phyloP scores from a whole-genome alignment of 306 rosid species.

The Vicia sativa region DNA sequence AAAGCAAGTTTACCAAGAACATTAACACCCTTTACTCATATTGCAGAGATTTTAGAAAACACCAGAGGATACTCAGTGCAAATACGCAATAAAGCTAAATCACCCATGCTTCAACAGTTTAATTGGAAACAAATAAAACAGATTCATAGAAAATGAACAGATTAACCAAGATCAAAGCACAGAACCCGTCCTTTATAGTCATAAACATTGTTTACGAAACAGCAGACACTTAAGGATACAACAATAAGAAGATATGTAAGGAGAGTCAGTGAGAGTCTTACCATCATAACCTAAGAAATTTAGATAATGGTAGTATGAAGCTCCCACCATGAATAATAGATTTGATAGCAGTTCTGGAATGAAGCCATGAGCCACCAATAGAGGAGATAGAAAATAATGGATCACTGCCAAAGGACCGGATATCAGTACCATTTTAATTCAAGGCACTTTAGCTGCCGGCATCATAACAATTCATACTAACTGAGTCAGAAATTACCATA shows the following conservation, averaged over 20 bases:
- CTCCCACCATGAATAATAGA: slow-evolving; percentile 91
- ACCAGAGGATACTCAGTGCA: neutral
- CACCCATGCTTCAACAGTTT: slow-evolving; percentile 14
- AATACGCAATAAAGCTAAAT: slow-evolving; percentile 28
- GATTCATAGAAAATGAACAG: slow-evolving; percentile 26
- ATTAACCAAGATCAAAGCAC: slow-evolving; percentile 14
- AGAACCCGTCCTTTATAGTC: neutral
- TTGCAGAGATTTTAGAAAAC: slow-evolving; percentile 32
- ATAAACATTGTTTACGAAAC: slow-evolving; percentile 14
- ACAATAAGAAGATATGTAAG: slow-evolving; percentile 2
- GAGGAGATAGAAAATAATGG: slow-evolving; percentile 93
- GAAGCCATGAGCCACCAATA: slow-evolving; percentile 96
- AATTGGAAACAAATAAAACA: slow-evolving; percentile 18
- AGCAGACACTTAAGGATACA: slow-evolving; percentile 34
- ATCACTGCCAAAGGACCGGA: slow-evolving; percentile 74
- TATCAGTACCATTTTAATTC: slow-evolving; percentile 40
- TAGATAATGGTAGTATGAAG: slow-evolving; percentile 95
- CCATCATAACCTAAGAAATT: slow-evolving; percentile 99
- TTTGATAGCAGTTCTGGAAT: slow-evolving; percentile 89
- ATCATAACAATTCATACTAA: slow-evolving; percentile 28
- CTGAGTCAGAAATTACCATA: slow-evolving; percentile 64
- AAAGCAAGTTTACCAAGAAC: slow-evolving; percentile 18
- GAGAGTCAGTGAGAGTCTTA: slow-evolving; percentile 41
- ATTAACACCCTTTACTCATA: slow-evolving; percentile 23
- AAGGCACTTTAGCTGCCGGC: slow-evolving; percentile 22